phyloP scores from a whole-genome alignment of 2,329 filamentous ascomycete genomes.

The Cladophialophora chaetospira region DNA sequence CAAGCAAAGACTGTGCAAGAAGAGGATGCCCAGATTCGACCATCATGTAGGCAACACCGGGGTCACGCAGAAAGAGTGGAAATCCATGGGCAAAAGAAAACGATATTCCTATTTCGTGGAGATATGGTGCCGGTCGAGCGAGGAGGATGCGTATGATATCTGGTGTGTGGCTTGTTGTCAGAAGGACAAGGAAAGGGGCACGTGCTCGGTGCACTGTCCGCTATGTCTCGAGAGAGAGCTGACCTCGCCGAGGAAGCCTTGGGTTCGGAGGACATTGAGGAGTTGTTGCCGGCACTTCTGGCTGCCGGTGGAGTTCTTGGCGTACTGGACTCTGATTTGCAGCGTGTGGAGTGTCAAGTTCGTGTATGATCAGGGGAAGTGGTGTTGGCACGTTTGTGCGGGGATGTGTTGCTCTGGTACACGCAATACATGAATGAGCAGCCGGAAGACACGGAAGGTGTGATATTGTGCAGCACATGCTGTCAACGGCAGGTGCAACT shows the following conservation, averaged over 20 bases:
- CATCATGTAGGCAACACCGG: slow-evolving; percentile 13
- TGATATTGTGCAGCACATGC: no score
- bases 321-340: slow-evolving; percentile 3
- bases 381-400: slow-evolving; percentile 6
- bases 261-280: slow-evolving; percentile 8
- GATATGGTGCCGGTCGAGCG: slow-evolving; percentile 21
- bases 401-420: not conserved
- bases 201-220: slow-evolving; percentile 19
- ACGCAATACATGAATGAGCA: no score
- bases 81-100: slow-evolving; percentile 20
- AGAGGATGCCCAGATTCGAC: slow-evolving; percentile 23
- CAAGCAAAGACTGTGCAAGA: slow-evolving; percentile 18
- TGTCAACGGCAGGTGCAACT: no score
- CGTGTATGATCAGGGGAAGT: slow-evolving; percentile 1
- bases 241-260: slow-evolving; percentile 19
- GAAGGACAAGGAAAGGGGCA: not conserved
- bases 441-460: no score
- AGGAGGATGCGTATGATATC: slow-evolving; percentile 25
- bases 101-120: slow-evolving; percentile 26
- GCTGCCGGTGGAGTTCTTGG: slow-evolving; percentile 3
- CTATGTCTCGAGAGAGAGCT: slow-evolving; percentile 23
- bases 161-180: slow-evolving; percentile 23
- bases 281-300: not conserved
- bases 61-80: slow-evolving; percentile 21
- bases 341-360: slow-evolving; percentile 1